Evolutionary conservation across 495 filamentous ascomycete species (phyloP).

Genomic region (Lichenothelia convexa): DNA sequence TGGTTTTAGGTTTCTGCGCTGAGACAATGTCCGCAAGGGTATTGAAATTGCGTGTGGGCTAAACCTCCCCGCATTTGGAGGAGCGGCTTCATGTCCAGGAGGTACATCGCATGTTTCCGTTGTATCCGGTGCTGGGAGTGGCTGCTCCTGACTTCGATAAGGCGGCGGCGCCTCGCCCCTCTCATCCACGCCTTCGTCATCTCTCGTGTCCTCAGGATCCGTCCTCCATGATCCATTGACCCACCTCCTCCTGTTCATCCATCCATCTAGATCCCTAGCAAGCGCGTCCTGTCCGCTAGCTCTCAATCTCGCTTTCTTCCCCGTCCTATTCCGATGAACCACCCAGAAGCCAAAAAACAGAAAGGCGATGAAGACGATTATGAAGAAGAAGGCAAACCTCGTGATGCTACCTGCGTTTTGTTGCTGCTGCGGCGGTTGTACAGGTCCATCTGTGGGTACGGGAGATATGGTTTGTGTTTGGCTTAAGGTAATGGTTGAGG

Average conservation of each 20-base stretch:
- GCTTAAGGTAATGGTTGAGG: too few relatives aligned
- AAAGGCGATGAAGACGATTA: slow-evolving; percentile 16
- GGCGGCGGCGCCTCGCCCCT: slow-evolving; percentile 25
- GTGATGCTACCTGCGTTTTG: slow-evolving; percentile 11
- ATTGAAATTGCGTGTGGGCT: slow-evolving; percentile 11
- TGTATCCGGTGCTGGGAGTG: not conserved
- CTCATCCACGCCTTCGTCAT: slow-evolving; percentile 26
- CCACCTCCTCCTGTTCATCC: slow-evolving; percentile 15
- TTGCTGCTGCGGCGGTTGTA: too few relatives aligned
- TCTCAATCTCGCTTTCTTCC: slow-evolving; percentile 9
- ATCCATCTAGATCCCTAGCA: slow-evolving; percentile 19
- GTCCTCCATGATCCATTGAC: slow-evolving; percentile 14
- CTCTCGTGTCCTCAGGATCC: slow-evolving; percentile 6
- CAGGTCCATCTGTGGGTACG: too few relatives aligned
- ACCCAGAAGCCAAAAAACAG: slow-evolving; percentile 12
- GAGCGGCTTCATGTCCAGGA: slow-evolving; percentile 1
- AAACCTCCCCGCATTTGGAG: not conserved
- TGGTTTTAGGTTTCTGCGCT: slow-evolving; percentile 15
- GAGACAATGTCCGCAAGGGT: slow-evolving; percentile 16
- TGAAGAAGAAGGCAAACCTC: slow-evolving; percentile 26
- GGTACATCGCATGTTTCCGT: slow-evolving; percentile 4
- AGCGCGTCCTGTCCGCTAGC: slow-evolving; percentile 17
- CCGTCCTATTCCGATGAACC: slow-evolving; percentile 14
- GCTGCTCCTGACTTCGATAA: slow-evolving; percentile 13
- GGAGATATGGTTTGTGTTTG: too few relatives aligned